These are phyloP conservation scores for Lepidopterella palustris DNA, from an alignment of 495 filamentous ascomycete species.

Conservation along the genomic window DNA sequence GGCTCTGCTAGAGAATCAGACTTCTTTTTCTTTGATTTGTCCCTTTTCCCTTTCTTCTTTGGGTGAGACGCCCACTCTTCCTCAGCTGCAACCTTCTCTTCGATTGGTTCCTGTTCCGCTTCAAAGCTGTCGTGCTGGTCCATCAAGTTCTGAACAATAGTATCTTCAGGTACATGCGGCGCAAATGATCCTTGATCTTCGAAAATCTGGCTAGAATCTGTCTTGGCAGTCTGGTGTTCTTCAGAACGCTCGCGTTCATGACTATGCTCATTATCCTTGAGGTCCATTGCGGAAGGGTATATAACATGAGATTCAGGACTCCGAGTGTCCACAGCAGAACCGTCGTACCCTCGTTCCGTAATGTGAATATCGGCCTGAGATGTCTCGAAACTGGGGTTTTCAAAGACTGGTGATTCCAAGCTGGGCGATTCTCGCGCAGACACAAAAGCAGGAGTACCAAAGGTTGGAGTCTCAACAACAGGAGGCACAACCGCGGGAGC, in stretches of 20 bases:
- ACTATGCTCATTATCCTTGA: too few species aligned
- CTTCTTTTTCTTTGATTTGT: slow-evolving; percentile 11
- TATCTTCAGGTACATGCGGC: neutral
- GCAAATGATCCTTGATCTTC: neutral
- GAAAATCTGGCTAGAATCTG: too few species aligned
- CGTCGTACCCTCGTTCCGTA: neutral
- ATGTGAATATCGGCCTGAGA: neutral
- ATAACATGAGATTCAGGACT: neutral
- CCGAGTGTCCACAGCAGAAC: neutral
- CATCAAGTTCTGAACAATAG: neutral
- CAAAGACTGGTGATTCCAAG: slow-evolving; percentile 20
- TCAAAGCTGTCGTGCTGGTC: neutral
- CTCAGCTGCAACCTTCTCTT: neutral
- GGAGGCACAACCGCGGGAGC: neutral
- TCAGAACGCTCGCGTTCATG: neutral
- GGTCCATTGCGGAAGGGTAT: too few species aligned
- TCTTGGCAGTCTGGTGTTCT: neutral
- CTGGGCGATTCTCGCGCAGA: slow-evolving; percentile 9
- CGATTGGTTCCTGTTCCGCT: slow-evolving; percentile 1
- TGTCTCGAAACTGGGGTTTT: slow-evolving; percentile 1
- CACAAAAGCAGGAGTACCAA: slow-evolving; percentile 1
- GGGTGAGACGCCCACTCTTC: slow-evolving; percentile 23
- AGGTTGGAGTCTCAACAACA: slow-evolving; percentile 4
- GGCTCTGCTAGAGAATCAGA: neutral
- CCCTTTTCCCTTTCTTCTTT: slow-evolving; percentile 32